phyloP scores from a whole-genome alignment of 2,329 filamentous ascomycete species.

The Escovopsis sp. region DNA sequence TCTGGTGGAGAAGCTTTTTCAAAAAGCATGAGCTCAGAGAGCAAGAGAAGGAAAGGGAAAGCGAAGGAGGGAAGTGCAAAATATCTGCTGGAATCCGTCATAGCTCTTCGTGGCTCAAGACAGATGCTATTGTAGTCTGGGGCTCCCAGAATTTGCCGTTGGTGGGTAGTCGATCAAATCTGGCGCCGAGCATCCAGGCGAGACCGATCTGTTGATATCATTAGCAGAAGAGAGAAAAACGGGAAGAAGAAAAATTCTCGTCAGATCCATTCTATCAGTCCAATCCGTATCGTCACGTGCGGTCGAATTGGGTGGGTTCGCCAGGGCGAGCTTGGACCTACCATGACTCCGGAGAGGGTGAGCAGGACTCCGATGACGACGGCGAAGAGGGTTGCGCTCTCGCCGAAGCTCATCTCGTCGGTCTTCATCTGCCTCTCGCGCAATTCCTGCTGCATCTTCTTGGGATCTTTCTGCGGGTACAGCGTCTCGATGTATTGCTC shows the following conservation, averaged over 20 bases:
- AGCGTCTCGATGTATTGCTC: constrained; percentile 92
- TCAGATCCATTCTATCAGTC: constrained; percentile 1
- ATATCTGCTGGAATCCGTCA: constrained; percentile 10
- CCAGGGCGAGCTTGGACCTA: constrained; percentile 28
- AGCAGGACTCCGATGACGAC: constrained; percentile 54
- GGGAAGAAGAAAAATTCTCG: background rate
- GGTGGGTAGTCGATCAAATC: constrained; percentile 43
- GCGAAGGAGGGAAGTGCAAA: background rate
- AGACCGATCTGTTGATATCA: constrained; percentile 49
- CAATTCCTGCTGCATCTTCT: constrained; percentile 31
- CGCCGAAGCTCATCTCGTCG: constrained; percentile 34
- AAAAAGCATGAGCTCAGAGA: too few relatives aligned
- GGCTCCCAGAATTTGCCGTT: constrained; percentile 3
- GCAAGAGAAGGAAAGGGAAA: too few relatives aligned
- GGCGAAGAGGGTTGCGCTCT: constrained; percentile 48
- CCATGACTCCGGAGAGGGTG: constrained; percentile 64
- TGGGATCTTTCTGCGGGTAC: constrained; percentile 70
- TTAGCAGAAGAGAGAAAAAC: too few relatives aligned
- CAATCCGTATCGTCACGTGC: too few relatives aligned
- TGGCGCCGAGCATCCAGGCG: constrained; percentile 68
- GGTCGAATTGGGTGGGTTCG: background rate
- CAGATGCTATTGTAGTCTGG: constrained; percentile 10
- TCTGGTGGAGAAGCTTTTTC: too few relatives aligned
- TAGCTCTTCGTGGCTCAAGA: constrained; percentile 21
- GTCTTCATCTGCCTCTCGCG: constrained; percentile 21